Evolutionary conservation across 257 asterid genomes (phyloP).

Genomic region (Eucommia ulmoides): DNA sequence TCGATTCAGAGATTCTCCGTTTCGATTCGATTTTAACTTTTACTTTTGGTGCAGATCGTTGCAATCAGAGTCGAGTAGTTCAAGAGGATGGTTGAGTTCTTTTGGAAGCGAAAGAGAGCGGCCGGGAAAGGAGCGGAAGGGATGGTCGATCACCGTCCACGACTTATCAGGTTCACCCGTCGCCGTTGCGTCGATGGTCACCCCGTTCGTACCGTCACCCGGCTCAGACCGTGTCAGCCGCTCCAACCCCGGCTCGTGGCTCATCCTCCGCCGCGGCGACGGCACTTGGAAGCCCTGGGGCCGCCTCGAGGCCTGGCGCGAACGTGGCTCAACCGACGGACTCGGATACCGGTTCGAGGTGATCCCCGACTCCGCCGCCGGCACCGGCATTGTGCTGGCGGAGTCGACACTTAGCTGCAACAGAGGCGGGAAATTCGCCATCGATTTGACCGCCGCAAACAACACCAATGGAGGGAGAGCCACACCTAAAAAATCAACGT

Average conservation of each 20-base stretch:
- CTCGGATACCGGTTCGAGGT: background rate
- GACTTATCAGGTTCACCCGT: background rate
- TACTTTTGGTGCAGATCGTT: conserved; percentile 1
- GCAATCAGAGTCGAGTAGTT: background rate
- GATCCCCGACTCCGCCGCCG: background rate
- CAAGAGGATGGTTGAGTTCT: conserved; percentile 2
- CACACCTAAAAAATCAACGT: background rate
- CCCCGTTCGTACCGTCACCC: background rate
- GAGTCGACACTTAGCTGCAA: background rate
- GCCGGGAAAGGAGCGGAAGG: background rate
- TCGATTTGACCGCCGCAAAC: background rate
- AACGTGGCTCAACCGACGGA: background rate
- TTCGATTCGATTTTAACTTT: too few relatives aligned
- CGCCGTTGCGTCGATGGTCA: background rate
- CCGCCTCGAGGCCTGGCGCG: background rate
- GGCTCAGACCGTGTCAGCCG: background rate
- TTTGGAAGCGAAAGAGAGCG: background rate
- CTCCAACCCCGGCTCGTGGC: background rate
- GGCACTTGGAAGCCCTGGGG: background rate
- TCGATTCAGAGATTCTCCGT: too few relatives aligned
- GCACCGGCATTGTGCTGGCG: background rate
- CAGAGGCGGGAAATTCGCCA: background rate
- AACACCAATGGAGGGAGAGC: background rate
- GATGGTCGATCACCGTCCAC: background rate
- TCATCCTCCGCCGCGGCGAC: background rate